These are phyloP conservation scores for Trichosporon ovoides DNA, from an alignment of 1,284 basidiomycete species.

Conservation along the genomic window DNA sequence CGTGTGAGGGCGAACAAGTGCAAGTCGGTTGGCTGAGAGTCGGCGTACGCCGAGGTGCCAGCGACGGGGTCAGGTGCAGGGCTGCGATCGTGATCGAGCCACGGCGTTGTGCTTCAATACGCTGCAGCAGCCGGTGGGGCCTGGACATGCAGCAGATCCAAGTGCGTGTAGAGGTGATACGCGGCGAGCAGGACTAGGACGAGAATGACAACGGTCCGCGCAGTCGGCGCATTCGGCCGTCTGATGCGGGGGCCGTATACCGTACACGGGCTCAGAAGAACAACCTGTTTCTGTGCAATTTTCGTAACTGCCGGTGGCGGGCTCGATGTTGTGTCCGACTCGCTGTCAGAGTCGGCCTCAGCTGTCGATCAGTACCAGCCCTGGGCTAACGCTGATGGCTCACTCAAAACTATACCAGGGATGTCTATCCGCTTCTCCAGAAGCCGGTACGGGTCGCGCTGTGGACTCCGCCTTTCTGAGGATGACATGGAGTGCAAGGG, in stretches of 20 bases:
- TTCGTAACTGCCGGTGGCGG: conserved; percentile 13
- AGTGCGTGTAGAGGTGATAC: conserved; percentile 16
- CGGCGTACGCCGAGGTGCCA: too few species aligned
- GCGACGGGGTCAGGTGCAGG: not conserved
- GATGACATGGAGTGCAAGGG: not conserved
- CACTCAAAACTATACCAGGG: conserved; percentile 10
- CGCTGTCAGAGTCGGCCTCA: conserved; percentile 19
- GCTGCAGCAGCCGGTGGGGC: not conserved
- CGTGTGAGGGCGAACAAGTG: too few species aligned
- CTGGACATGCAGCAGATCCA: conserved; percentile 9
- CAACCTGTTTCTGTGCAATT: conserved; percentile 22
- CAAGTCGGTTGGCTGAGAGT: too few species aligned
- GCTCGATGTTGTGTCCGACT: conserved; percentile 1
- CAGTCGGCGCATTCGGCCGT: not conserved
- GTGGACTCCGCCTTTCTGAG: not conserved
- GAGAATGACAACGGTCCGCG: conserved; percentile 12
- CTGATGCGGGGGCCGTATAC: conserved; percentile 14
- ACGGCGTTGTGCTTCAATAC: not conserved
- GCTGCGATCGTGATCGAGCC: not conserved
- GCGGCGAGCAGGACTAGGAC: conserved; percentile 12
- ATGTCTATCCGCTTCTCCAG: conserved; percentile 7
- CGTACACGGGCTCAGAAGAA: conserved; percentile 26
- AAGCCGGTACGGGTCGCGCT: not conserved
- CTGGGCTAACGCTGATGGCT: not conserved
- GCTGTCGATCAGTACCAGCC: not conserved